Evolutionary conservation across 1,139 yeast species (phyloP).

Genomic region (Arxiozyma telluris): DNA sequence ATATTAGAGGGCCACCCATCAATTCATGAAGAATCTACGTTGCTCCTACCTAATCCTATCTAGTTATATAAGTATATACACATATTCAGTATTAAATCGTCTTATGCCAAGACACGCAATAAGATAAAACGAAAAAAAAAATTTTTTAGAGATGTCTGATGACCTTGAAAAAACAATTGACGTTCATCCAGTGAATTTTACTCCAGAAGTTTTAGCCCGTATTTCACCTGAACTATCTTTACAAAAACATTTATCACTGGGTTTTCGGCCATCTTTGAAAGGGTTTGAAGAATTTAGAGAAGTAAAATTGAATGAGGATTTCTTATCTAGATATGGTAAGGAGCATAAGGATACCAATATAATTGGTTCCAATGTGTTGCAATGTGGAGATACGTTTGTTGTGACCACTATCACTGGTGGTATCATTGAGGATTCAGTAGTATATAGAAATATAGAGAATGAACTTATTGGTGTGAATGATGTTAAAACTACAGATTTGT

Average conservation of each 20-base stretch:
- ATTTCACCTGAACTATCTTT: constrained; percentile 80
- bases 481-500: constrained; percentile 10
- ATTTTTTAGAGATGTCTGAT: neutral
- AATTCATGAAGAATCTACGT: neutral
- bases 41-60: too few relatives aligned
- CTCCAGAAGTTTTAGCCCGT: constrained; percentile 75
- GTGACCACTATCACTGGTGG: constrained; percentile 72
- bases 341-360: constrained; percentile 28
- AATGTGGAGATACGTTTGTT: constrained; percentile 67
- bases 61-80: too few relatives aligned
- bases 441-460: constrained; percentile 31
- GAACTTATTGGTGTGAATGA: constrained; percentile 32
- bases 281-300: constrained; percentile 64
- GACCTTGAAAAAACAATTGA: constrained; percentile 11
- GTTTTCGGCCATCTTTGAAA: constrained; percentile 66
- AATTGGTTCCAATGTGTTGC: constrained; percentile 64
- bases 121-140: neutral
- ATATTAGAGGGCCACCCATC: neutral
- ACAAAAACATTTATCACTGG: constrained; percentile 65
- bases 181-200: constrained; percentile 37
- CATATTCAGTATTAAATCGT: too few relatives aligned
- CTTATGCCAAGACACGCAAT: neutral
- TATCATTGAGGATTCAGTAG: constrained; percentile 44
- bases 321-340: constrained; percentile 34
- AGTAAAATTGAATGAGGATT: constrained; percentile 39